Evolutionary conservation across 108 stramenopile genomes (phyloP), one percentile per base, ranked within the genome.

Genomic region (Discostella stelligeroides): DNA sequence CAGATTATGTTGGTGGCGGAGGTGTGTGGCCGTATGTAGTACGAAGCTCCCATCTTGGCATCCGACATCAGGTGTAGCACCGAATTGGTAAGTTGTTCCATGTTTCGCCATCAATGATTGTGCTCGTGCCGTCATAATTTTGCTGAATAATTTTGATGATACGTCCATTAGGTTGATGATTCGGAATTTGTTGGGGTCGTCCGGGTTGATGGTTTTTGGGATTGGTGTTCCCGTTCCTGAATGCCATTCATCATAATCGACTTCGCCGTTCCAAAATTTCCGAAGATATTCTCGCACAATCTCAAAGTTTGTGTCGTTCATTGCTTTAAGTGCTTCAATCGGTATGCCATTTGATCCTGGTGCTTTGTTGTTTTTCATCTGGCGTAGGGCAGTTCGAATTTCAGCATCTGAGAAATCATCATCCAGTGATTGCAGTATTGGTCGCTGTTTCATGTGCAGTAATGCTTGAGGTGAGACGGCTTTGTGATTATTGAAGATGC

Each of bases 121-220:
- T 0, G 25, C 67, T 28, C 10, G n/a, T n/a, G n/a, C n/a, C n/a
- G 40, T 39, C 14, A 23, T 46, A 0, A 68, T 18, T 6, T 55
- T 46, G 23, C 8, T 57, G 43, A 68, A 39, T 7, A 68, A 28
- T 43, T 56, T 68, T 13, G 55, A 57, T 0, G 34, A 4, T 0
- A 57, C 18, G 34, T 68, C 67, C 67, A 68, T 68, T 6, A 68
- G 18, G 14, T 28, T 68, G 18, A 68, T 38, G 4, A 28, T n/a
- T 57, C 68, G 40, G 53, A 53, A 68, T 40, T 68, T 56, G 39
- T 68, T 68, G 0, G 27, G 42, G n/a, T 68, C 68, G 4, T 17
- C 5, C 0, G 43, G 48, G 14, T 69, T 25, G 4, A 39, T 38
- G 12, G 12, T 48, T 14, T 69, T 57, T 13, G 40, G 68, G 0